These are phyloP conservation scores for Acorus gramineus DNA, from an alignment of 106 monocot genomes.

Conservation along the genomic window DNA sequence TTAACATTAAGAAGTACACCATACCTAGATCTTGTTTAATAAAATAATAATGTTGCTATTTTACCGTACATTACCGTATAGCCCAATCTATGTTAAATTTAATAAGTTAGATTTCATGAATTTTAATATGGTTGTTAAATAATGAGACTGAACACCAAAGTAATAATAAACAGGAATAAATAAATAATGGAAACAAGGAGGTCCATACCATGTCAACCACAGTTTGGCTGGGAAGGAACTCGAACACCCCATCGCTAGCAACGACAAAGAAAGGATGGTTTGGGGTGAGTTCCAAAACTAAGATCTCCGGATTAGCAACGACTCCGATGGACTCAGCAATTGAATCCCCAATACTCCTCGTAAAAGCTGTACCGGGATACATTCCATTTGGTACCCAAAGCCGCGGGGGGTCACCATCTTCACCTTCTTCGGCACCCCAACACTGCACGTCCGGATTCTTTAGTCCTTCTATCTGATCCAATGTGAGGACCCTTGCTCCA, in stretches of 20 bases:
- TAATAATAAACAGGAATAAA: background rate
- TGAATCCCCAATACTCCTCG: constrained; percentile 91
- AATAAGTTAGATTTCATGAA: no score
- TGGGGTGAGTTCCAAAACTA: constrained; percentile 57
- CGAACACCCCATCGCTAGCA: constrained; percentile 98
- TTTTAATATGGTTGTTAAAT: no score
- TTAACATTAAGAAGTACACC: no score
- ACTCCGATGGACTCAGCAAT: constrained; percentile 95
- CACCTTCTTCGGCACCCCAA: constrained; percentile 80
- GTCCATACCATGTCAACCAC: constrained; percentile 81
- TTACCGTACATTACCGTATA: no score
- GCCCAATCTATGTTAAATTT: no score
- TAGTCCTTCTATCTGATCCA: constrained; percentile 94
- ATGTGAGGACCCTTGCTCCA: constrained; percentile 87
- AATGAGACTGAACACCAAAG: no score
- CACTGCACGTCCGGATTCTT: constrained; percentile 85
- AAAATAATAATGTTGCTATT: no score
- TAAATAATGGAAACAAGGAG: background rate
- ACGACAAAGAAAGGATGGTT: constrained; percentile 82
- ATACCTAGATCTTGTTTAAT: no score
- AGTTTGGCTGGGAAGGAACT: constrained; percentile 89
- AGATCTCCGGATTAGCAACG: constrained; percentile 77
- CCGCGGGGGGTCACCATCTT: constrained; percentile 95
- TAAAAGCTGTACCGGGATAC: constrained; percentile 97
- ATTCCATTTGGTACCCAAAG: constrained; percentile 94